phyloP scores from a whole-genome alignment of 148 eudicot genomes.

The Spergularia bocconei region DNA sequence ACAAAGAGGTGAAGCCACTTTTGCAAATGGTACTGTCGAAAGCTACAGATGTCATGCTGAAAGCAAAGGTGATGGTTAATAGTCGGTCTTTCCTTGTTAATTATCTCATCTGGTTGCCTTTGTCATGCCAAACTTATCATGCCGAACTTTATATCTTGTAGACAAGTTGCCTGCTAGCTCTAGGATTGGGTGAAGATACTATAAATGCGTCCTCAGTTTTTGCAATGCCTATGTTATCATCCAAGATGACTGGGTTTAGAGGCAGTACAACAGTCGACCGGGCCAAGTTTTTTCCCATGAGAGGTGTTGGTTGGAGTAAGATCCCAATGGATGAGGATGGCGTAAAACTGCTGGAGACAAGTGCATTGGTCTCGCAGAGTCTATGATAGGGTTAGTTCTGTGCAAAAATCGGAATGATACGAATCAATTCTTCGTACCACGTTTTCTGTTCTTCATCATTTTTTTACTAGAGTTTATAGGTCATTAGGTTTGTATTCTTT shows the following conservation, averaged over 20 bases:
- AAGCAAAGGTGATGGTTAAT: conserved; percentile 58
- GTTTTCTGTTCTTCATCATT: conserved; percentile 1
- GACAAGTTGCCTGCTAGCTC: conserved; percentile 65
- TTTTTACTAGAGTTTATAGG: conserved; percentile 4
- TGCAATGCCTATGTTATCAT: conserved; percentile 96
- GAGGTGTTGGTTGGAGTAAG: conserved; percentile 64
- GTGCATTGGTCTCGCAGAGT: conserved; percentile 38
- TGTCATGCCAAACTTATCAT: not conserved
- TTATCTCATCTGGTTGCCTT: not conserved
- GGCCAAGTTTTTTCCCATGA: conserved; percentile 52
- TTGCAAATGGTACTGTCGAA: conserved; percentile 41
- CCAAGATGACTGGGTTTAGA: conserved; percentile 90
- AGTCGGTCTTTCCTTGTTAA: too few species aligned
- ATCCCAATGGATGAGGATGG: conserved; percentile 57
- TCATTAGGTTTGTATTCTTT: conserved; percentile 2
- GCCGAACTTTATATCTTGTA: conserved; percentile 27
- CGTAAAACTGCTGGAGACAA: conserved; percentile 47
- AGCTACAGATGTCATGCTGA: conserved; percentile 49
- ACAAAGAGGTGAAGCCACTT: conserved; percentile 57
- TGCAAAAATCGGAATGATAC: not conserved
- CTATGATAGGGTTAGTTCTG: conserved; percentile 32
- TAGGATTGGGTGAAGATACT: conserved; percentile 81
- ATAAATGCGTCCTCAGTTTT: conserved; percentile 87
- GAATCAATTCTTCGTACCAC: not conserved
- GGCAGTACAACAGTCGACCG: conserved; percentile 49